Base-by-base conservation (phyloP, 192 early-diverging fungal species). In the Gorgonomyces haynaldii region DNA sequence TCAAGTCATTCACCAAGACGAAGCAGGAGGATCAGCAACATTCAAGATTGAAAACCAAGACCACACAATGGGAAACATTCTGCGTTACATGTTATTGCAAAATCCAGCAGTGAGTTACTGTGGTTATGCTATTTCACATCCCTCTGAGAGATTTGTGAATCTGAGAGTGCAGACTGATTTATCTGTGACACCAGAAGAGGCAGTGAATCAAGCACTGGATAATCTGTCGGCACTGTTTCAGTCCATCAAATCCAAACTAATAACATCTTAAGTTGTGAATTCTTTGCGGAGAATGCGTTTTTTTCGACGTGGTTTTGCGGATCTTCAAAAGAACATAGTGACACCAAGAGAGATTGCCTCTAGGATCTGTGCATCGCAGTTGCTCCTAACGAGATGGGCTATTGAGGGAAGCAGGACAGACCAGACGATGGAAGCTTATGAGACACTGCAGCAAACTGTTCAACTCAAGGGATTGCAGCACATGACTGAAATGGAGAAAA, bases 61-160 rank as follows among this genome's bases (percentile, higher is more conserved):
- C 64, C 95, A 98, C 60, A 98, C 95, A 2, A 70, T 98, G 4
- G 92, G 91, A 39, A 96, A 96, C 66, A 62, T 89, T 1, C 71
- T 98, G 35, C 80, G 95, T 50, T 91, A 86, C 72, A 67, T 84
- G 35, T 72, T 98, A 12, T 91, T 94, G 84, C 89, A 96, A 59
- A 95, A 96, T 64, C 79, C 87, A 19, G 69, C 81, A 36, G 91
- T 96, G 19, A 76, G 81, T 31, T 94, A 88, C 57, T 94, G 89
- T 58, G 90, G 90, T 37, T 98, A 98, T 70, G 86, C 91, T 17
- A 86, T 96, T 29, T 91, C 95, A 3, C 95, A 98, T 54, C 95
- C 95, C 34, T 94, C 92, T 16, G 90, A 92, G 61, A 76, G 77
- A 45, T 89, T 88, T 58, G 80, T 88, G 32, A 81, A 96, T 58